Evolutionary conservation across 1,139 yeast genomes (phyloP), one percentile per base, ranked within the genome.

Genomic region (Blastobotrys elegans): DNA sequence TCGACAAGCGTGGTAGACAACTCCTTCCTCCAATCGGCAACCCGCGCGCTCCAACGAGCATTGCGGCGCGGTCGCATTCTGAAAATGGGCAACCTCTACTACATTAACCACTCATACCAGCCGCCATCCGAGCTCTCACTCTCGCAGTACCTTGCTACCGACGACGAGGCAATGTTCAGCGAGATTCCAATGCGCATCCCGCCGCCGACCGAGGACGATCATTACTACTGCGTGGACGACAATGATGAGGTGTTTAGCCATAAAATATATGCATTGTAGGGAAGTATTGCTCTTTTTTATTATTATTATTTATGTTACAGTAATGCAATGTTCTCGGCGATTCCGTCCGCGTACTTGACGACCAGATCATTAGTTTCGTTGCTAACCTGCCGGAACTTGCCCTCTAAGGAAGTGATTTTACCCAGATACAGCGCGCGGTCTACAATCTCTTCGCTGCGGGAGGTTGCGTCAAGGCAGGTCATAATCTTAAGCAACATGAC

Each of bases 401-500:
- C 32, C 30, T 50, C 53, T 13, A 50, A 43, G 2, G 43, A 39
- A 10, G 44, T 47, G 29, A 47, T 45, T 24, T 47, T 48, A 26
- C 49, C 43, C 31, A 47, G 35, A 31, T 33, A 40, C 11, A 40
- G n/a, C 4, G 46, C 43, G 27, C 47, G 47, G 42, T 51, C 44
- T 22, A 42, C 40, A 31, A 47, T 16, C 40, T 34, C 44, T n/a
- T 42, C 34, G 35, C 43, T 44, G n/a, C 56, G 44, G 2, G 43
- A 41, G 16, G 36, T 39, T n/a, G 21, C 44, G 33, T 42, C 43
- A 49, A 53, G 35, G 10, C 50, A 36, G 26, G 52, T 40, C 26
- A 65, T 48, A 26, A 67, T 55, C 35, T 59, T 70, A 13, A 76
- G 59, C 46, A 78, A 63, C 53, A 79, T 64, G 7, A 77, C 58